Percentiles rank a stretch among this genome's conserved stretches.
Conservation (phyloP, 257 asterid species). For the Gentiana straminea region DNA sequence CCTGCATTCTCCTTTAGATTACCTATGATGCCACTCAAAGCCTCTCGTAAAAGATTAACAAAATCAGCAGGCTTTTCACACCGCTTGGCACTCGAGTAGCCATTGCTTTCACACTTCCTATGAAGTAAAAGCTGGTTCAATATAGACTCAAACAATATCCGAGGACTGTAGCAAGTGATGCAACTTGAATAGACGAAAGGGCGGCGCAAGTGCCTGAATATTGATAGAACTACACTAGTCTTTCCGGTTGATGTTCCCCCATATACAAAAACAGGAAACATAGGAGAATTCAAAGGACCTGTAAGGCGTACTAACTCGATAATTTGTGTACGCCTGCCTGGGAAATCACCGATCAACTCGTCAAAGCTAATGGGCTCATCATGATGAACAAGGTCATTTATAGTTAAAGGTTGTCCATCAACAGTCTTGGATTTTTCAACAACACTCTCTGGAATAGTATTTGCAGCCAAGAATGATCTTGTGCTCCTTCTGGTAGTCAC, state of each 20-base stretch:
- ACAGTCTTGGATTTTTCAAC: conserved; percentile 22
- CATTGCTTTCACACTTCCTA: conserved; percentile 48
- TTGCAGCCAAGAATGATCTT: conserved; percentile 33
- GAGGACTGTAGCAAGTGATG: conserved; percentile 59
- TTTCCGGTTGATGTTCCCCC: conserved; percentile 91
- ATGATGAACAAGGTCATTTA: conserved; percentile 37
- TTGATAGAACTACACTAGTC: conserved; percentile 53
- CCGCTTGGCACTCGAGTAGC: conserved; percentile 64
- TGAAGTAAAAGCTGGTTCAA: conserved; percentile 83
- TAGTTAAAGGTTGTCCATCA: conserved; percentile 16
- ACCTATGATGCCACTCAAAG: conserved; percentile 40
- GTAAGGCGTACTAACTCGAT: conserved; percentile 43
- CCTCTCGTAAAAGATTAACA: conserved; percentile 62
- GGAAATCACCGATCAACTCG: conserved; percentile 50
- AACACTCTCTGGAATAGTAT: conserved; percentile 28
- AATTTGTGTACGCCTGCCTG: conserved; percentile 61
- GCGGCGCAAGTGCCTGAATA: conserved; percentile 55
- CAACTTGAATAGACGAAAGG: conserved; percentile 74
- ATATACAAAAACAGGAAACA: conserved; percentile 61
- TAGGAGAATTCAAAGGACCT: conserved; percentile 80
- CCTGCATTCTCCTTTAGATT: conserved; percentile 34
- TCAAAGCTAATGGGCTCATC: conserved; percentile 38
- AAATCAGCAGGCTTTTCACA: conserved; percentile 90
- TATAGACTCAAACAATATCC: conserved; percentile 74
- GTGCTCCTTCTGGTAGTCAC: conserved; percentile 48